Percentiles rank a stretch among this genome's conserved stretches.
Evolutionary conservation across 2,329 filamentous ascomycete genomes (phyloP).

Genomic region (Rugonectria rugulosa): DNA sequence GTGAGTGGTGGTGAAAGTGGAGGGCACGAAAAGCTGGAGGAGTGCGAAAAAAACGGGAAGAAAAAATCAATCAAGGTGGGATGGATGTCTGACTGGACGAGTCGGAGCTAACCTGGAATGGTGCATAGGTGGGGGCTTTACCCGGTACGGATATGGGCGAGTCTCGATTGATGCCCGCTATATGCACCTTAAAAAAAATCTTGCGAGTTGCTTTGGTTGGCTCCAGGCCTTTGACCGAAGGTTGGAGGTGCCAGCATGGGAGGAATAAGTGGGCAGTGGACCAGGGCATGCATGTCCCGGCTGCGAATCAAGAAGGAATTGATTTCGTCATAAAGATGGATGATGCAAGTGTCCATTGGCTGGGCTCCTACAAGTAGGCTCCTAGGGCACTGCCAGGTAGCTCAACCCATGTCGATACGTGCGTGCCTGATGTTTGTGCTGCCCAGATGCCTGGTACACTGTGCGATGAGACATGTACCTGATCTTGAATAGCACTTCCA

Average conservation of each 20-base stretch:
- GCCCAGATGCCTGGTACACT: neutral
- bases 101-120: neutral
- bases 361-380: too few relatives aligned
- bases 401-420: too few relatives aligned
- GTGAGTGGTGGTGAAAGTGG: neutral
- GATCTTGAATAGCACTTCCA: neutral
- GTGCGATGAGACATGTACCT: neutral
- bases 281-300: conserved; percentile 28
- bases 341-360: neutral
- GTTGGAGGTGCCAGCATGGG: too few relatives aligned
- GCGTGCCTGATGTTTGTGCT: neutral
- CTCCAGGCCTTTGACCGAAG: too few relatives aligned
- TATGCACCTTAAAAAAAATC: too few relatives aligned
- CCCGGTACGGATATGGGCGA: conserved; percentile 18
- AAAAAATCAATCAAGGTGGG: conserved; percentile 6
- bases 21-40: neutral
- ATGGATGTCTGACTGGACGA: neutral
- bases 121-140: conserved; percentile 8
- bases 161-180: too few relatives aligned
- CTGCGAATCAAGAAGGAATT: conserved; percentile 21
- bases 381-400: too few relatives aligned
- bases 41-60: conserved; percentile 20
- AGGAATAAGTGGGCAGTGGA: conserved; percentile 21
- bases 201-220: too few relatives aligned
- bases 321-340: conserved; percentile 32